A percentile compares a stretch with the other conserved stretches of the same genome.
Evolutionary conservation across 139 green algal genomes (phyloP).

Genomic region (Asterochloris sp.): DNA sequence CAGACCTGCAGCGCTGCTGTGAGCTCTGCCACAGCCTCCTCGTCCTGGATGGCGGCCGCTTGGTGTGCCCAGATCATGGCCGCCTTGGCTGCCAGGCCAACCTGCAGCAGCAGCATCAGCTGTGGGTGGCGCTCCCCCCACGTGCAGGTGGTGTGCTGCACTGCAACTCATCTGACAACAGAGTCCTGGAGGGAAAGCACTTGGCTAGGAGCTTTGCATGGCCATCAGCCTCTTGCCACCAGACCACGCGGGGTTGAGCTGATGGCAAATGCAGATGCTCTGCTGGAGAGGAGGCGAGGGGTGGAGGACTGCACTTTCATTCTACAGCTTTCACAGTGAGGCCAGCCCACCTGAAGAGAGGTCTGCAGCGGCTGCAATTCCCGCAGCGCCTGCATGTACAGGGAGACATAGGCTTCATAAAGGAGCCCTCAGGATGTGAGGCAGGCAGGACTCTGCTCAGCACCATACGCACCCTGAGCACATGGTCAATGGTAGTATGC

Average conservation of each 20-base stretch:
- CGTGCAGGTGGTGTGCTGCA: too few species aligned
- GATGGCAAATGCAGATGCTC: too few species aligned
- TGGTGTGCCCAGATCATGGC: slow-evolving; percentile 55
- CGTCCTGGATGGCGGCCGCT: slow-evolving; percentile 47
- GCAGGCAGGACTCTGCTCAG: too few species aligned
- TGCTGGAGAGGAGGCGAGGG: too few species aligned
- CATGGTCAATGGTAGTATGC: not conserved
- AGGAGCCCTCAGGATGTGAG: not conserved
- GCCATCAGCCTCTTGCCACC: too few species aligned
- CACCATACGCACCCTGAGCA: not conserved
- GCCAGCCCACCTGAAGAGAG: slow-evolving; percentile 18
- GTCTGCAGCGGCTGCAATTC: slow-evolving; percentile 42
- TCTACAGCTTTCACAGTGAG: too few species aligned
- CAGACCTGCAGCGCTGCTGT: slow-evolving; percentile 44
- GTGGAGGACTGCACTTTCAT: too few species aligned
- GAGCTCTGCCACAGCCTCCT: slow-evolving; percentile 52
- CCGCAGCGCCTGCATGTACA: slow-evolving; percentile 43
- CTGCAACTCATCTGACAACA: too few species aligned
- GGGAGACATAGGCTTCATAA: not conserved
- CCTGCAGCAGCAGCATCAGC: not conserved
- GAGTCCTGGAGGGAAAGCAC: too few species aligned
- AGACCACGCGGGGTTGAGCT: too few species aligned
- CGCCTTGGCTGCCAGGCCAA: slow-evolving; percentile 45
- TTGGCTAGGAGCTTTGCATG: too few species aligned
- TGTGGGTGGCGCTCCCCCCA: too few species aligned